Conservation (phyloP, 2,329 filamentous ascomycete species). For the Xylaria sp. region DNA sequence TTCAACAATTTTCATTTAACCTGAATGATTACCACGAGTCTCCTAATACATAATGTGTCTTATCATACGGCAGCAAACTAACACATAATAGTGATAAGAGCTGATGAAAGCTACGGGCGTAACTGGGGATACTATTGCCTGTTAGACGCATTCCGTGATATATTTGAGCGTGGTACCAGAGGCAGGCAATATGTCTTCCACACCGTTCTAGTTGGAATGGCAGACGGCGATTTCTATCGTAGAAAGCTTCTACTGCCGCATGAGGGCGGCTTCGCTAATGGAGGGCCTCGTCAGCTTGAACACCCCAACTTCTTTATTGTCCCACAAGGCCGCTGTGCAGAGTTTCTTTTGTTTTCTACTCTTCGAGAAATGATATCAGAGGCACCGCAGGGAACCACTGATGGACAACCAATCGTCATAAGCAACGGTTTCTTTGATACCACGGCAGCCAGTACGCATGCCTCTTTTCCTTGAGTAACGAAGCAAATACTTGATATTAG, state of each 20-base stretch:
- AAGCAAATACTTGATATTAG: too few relatives aligned
- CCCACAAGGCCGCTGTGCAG: constrained; percentile 42
- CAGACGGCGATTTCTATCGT: constrained; percentile 27
- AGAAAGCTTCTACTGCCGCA: constrained; percentile 21
- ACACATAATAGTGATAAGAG: constrained; percentile 38
- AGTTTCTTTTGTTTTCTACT: constrained; percentile 39
- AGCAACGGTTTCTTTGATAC: constrained; percentile 44
- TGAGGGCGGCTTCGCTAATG: constrained; percentile 39
- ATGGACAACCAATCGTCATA: constrained; percentile 19
- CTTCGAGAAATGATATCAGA: constrained; percentile 25
- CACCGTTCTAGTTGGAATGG: constrained; percentile 21
- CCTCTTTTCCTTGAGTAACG: not conserved
- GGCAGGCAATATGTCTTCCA: constrained; percentile 12
- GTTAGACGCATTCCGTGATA: constrained; percentile 40
- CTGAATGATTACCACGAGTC: too few relatives aligned
- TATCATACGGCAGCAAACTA: not conserved
- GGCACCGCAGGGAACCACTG: not conserved
- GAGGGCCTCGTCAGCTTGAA: constrained; percentile 35
- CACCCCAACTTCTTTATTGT: constrained; percentile 42
- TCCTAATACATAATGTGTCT: not conserved
- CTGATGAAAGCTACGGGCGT: constrained; percentile 45
- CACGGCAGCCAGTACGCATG: constrained; percentile 34
- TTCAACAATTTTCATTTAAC: not conserved
- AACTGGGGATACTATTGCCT: constrained; percentile 45
- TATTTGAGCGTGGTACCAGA: constrained; percentile 40